Conservation (phyloP, 148 eudicot genomes). For the Talinum fruticosum region DNA sequence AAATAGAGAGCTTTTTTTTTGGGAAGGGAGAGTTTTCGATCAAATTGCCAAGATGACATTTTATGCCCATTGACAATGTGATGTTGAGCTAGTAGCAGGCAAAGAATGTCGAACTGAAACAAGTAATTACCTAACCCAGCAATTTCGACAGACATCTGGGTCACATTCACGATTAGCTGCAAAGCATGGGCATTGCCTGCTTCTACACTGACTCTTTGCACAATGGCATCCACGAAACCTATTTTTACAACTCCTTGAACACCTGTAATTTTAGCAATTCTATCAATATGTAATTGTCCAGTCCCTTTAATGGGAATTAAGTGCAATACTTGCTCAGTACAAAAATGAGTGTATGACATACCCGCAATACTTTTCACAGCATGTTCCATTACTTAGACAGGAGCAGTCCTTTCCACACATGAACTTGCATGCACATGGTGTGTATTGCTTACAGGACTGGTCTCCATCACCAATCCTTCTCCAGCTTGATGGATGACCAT, state of each 20-base stretch:
- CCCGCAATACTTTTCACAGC: conserved; percentile 99
- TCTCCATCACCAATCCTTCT: conserved; percentile 69
- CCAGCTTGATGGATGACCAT: conserved; percentile 78
- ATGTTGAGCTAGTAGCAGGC: background rate
- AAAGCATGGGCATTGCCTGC: conserved; percentile 95
- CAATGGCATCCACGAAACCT: conserved; percentile 96
- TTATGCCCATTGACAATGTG: background rate
- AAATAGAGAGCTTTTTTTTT: background rate
- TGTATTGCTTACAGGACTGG: conserved; percentile 59
- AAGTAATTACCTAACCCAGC: conserved; percentile 86
- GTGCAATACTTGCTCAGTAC: background rate
- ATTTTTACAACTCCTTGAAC: conserved; percentile 89
- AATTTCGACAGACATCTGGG: conserved; percentile 96
- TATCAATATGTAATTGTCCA: background rate
- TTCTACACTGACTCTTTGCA: conserved; percentile 97
- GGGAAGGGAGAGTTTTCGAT: no score
- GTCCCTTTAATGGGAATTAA: background rate
- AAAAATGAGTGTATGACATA: conserved; percentile 27
- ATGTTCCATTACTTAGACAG: conserved; percentile 64
- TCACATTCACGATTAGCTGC: conserved; percentile 98
- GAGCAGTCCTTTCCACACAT: conserved; percentile 90
- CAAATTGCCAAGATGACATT: no score
- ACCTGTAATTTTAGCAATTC: conserved; percentile 42
- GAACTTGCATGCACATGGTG: conserved; percentile 70
- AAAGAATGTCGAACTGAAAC: background rate